Evolutionary conservation across 192 early-diverging fungal genomes (phyloP), one percentile per base, ranked within the genome.

Genomic region (Gorgonomyces haynaldii): DNA sequence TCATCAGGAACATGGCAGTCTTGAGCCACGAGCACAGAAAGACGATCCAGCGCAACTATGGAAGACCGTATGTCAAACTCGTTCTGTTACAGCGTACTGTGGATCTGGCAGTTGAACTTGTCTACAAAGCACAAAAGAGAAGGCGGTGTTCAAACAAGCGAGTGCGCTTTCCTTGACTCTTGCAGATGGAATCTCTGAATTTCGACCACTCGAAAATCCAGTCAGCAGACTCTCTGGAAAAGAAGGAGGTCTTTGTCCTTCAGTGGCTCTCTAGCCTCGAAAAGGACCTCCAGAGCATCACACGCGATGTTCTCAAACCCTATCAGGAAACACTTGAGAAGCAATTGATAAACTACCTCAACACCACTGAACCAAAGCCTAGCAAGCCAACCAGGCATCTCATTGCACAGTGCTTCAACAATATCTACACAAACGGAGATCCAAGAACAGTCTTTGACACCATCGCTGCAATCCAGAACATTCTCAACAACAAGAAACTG

Each of bases 251-350:
- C 39, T 81, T 76, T 53, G 53, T 95, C 0, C 85, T 94, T 54
- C 87, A 89, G 58, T 97, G 91, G 91, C 74, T 97, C 7, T 78
- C 86, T 0, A 62, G 60, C 35, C 71, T 93, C 3, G 88, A 94
- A 67, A 69, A 74, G 25, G 76, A 86, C 36, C 50, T 88, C 8
- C 76, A 82, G 42, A 37, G 66, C 39, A 6, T 5, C 12, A 45
- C 42, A 34, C n/a, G n/a, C n/a, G n/a, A n/a, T n/a, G 8, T 28
- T 13, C 3, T 84, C 15, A 83, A 82, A 44, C 59, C 59, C 3
- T 38, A 57, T 23, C 89, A 96, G 55, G 61, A 76, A 23, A 60
- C 71, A 27, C 60, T 96, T 6, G 90, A 95, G 50, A 74, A 77
- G 13, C 56, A 78, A 0, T 62, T 98, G 23, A 63, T 96, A 3